These are phyloP conservation scores for Histomonas meleagridis DNA, from an alignment of 208 protist species.

Conservation along the genomic window DNA sequence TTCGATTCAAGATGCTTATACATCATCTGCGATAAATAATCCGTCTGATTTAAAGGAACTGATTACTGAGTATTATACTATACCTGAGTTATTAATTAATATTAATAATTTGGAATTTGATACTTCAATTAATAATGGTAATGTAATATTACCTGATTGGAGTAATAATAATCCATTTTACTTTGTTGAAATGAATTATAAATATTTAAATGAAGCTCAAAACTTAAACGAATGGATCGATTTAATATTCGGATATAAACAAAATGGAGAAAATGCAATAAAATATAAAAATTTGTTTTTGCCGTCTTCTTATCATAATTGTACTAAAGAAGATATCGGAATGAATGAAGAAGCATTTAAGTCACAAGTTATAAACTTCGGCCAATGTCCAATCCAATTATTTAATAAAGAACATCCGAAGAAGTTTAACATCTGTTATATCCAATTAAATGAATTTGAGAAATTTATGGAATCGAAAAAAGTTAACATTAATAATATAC, in stretches of 20 bases:
- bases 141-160: not conserved
- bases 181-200: not conserved
- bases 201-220: not conserved
- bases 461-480: too few relatives aligned
- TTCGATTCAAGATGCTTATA: not conserved
- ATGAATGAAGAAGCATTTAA: not conserved
- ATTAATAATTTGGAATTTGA: not conserved
- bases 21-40: not conserved
- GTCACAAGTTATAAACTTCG: not conserved
- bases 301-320: not conserved
- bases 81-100: not conserved
- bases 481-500: too few relatives aligned
- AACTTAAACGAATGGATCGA: not conserved
- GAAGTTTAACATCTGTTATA: too few relatives aligned
- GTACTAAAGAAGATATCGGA: not conserved
- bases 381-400: not conserved
- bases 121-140: not conserved
- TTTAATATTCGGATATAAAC: not conserved
- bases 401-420: not conserved
- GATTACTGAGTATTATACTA: not conserved
- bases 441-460: too few relatives aligned
- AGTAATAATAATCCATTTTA: not conserved
- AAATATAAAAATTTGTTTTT: not conserved
- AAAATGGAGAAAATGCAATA: not conserved
- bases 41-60: constrained; percentile 1